Percentiles rank a stretch among this genome's conserved stretches.
phyloP scores from a whole-genome alignment of 176 grass and related monocot species.

The Triticum monococcum region DNA sequence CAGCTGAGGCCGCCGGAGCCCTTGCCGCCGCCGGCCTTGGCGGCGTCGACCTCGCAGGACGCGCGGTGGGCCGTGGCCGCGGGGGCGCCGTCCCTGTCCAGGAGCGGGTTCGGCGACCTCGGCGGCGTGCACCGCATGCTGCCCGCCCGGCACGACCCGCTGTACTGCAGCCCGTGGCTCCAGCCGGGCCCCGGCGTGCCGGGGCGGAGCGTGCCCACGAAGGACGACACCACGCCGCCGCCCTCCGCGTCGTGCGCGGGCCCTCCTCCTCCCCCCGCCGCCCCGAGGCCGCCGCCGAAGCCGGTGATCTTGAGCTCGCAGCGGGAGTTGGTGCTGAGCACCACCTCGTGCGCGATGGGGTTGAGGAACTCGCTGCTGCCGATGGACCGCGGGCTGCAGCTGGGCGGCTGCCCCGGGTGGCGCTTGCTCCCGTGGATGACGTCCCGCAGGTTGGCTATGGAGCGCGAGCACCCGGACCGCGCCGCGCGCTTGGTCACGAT shows the following conservation, averaged over 20 bases:
- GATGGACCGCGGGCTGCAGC: constrained; percentile 92
- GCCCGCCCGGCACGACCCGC: constrained; percentile 49
- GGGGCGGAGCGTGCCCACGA: constrained; percentile 76
- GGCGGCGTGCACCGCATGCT: constrained; percentile 65
- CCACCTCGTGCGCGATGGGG: constrained; percentile 96
- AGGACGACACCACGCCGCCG: constrained; percentile 39
- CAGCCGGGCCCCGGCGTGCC: constrained; percentile 84
- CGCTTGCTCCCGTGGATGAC: constrained; percentile 99
- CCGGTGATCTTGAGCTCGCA: constrained; percentile 95
- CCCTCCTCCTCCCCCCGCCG: neutral
- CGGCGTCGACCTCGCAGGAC: constrained; percentile 47
- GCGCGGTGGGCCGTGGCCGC: constrained; percentile 13
- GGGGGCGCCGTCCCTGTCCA: constrained; percentile 37
- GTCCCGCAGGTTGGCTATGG: constrained; percentile 89
- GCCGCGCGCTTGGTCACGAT: constrained; percentile 61
- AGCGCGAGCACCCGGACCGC: constrained; percentile 84
- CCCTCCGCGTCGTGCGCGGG: neutral
- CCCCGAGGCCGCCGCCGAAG: constrained; percentile 39
- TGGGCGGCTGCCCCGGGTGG: constrained; percentile 67
- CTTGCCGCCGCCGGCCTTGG: constrained; percentile 16
- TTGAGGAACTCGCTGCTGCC: constrained; percentile 98
- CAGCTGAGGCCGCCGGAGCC: constrained; percentile 42
- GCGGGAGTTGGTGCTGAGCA: constrained; percentile 86
- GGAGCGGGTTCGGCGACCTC: constrained; percentile 57
- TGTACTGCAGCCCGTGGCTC: constrained; percentile 55